Evolutionary conservation across 129 eudicot species (phyloP).

Genomic region (Silybum marianum): DNA sequence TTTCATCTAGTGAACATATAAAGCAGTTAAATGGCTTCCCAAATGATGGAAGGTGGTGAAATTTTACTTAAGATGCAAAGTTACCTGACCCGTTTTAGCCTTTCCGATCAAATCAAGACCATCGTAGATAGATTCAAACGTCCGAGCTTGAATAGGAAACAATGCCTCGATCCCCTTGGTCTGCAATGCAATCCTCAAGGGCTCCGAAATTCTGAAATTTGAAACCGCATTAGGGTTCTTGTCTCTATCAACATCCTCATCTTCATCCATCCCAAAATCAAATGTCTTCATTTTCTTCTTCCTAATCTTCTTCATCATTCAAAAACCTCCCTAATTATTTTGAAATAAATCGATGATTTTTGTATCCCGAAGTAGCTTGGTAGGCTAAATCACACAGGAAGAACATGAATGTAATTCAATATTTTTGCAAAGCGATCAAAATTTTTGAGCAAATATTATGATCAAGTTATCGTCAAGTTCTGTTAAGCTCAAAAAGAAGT

Average conservation of each 20-base stretch:
- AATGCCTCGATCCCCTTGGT: conserved; percentile 67
- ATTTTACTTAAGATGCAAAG: background rate
- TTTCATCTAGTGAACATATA: background rate
- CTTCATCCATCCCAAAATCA: conserved; percentile 41
- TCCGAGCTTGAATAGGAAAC: conserved; percentile 90
- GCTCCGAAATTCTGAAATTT: conserved; percentile 68
- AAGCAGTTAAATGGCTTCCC: background rate
- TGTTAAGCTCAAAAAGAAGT: background rate
- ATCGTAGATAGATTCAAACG: conserved; percentile 58
- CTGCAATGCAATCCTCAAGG: conserved; percentile 56
- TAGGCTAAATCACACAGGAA: background rate
- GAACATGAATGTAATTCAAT: background rate
- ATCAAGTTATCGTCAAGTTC: background rate
- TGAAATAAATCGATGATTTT: background rate
- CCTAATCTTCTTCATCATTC: conserved; percentile 29
- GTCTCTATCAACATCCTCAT: conserved; percentile 34
- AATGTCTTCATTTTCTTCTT: conserved; percentile 47
- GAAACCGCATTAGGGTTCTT: conserved; percentile 57
- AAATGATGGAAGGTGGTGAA: background rate
- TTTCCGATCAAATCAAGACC: conserved; percentile 87
- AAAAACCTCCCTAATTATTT: conserved; percentile 10
- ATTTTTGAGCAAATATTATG: background rate
- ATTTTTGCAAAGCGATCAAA: background rate
- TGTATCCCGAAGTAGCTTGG: background rate
- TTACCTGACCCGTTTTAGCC: conserved; percentile 92